phyloP scores from a whole-genome alignment of 345 rosid genomes.

The Eucalyptus curtisii region DNA sequence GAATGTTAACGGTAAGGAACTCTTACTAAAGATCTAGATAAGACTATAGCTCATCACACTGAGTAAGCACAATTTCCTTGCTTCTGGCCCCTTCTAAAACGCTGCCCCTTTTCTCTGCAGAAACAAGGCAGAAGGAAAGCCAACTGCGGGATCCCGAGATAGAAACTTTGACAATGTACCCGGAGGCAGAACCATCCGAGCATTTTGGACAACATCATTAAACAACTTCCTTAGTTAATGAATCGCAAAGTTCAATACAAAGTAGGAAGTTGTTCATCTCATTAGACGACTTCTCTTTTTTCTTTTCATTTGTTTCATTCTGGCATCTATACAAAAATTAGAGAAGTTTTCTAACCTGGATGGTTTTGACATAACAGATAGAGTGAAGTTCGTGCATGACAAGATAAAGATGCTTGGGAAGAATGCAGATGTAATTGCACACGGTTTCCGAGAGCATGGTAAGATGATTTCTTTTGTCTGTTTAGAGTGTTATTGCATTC shows the following conservation, averaged over 20 bases:
- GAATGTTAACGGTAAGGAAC: neutral
- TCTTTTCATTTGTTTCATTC: neutral
- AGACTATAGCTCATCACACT: neutral
- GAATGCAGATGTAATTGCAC: constrained; percentile 17
- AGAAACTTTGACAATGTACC: neutral
- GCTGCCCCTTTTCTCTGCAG: neutral
- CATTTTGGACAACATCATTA: neutral
- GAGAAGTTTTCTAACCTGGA: neutral
- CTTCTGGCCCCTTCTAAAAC: neutral
- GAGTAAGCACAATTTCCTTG: neutral
- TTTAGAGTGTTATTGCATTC: neutral
- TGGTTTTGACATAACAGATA: neutral
- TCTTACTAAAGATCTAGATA: neutral
- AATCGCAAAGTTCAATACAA: neutral
- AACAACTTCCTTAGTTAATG: neutral
- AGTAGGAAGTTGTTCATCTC: neutral
- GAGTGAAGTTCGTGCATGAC: constrained; percentile 1
- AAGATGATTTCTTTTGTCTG: neutral
- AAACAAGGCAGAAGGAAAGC: neutral
- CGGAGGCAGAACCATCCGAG: neutral
- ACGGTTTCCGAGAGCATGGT: constrained; percentile 19
- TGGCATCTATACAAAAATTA: neutral
- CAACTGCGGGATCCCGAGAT: neutral
- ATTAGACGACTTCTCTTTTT: neutral
- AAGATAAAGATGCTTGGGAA: constrained; percentile 14